Evolutionary conservation across 83 land plant species (phyloP).

Genomic region (Picea abies): DNA sequence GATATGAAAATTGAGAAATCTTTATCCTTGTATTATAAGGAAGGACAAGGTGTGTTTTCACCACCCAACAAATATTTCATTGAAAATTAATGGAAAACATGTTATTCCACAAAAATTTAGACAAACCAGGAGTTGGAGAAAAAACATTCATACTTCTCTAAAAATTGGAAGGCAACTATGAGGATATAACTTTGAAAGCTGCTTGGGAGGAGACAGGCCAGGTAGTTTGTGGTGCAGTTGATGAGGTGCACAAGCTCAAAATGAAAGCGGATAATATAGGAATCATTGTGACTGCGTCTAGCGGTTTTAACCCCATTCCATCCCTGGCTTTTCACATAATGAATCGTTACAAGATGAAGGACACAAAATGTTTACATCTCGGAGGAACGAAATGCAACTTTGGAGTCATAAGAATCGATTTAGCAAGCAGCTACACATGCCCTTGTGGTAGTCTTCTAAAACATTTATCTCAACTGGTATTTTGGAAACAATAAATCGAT

Average conservation of each 20-base stretch:
- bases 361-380: constrained; percentile 32
- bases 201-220: constrained; percentile 37
- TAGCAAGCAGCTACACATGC: constrained; percentile 26
- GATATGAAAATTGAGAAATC: too few relatives aligned
- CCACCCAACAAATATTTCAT: background rate
- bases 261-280: constrained; percentile 23
- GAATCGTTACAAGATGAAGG: constrained; percentile 24
- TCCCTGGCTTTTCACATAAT: constrained; percentile 40
- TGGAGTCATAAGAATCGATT: constrained; percentile 20
- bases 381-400: constrained; percentile 66
- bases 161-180: constrained; percentile 26
- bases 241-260: constrained; percentile 25
- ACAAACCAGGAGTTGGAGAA: constrained; percentile 54
- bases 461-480: constrained; percentile 46
- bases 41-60: too few relatives aligned
- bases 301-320: constrained; percentile 44
- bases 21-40: too few relatives aligned
- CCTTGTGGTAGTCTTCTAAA: constrained; percentile 43
- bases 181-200: constrained; percentile 5
- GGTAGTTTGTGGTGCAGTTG: constrained; percentile 39
- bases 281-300: constrained; percentile 36
- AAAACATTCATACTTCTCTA: constrained; percentile 48
- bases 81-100: background rate
- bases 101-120: background rate
- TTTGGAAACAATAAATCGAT: constrained; percentile 42